These are phyloP conservation scores for Saccharomyces pastorianus DNA, from an alignment of 1,139 yeast genomes.

Conservation along the genomic window DNA sequence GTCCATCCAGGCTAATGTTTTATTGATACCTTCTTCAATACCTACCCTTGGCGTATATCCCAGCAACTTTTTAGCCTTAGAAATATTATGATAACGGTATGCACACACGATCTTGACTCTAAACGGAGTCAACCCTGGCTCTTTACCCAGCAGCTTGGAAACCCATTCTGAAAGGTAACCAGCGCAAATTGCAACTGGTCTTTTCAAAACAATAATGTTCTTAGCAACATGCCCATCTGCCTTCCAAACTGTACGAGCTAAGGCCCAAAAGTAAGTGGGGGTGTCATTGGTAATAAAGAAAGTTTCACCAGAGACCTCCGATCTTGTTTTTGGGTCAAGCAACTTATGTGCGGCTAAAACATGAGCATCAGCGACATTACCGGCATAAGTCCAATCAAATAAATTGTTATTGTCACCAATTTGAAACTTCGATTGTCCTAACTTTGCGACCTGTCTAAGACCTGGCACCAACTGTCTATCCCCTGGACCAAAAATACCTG, in stretches of 20 bases:
- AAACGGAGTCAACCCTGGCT: constrained; percentile 90
- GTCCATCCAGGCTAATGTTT: constrained; percentile 84
- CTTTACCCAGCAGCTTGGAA: constrained; percentile 64
- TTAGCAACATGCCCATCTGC: constrained; percentile 82
- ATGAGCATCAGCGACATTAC: constrained; percentile 97
- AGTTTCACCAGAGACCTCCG: constrained; percentile 67
- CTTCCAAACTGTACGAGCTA: constrained; percentile 95
- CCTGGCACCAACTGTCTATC: constrained; percentile 96
- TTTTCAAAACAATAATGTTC: constrained; percentile 58
- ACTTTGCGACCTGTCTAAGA: constrained; percentile 67
- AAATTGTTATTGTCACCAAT: constrained; percentile 88
- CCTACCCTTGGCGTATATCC: constrained; percentile 78
- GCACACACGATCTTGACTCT: constrained; percentile 92
- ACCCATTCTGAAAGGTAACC: constrained; percentile 75
- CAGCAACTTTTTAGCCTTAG: constrained; percentile 70
- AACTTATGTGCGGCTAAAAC: constrained; percentile 81
- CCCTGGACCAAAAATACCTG: constrained; percentile 98
- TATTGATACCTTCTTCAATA: constrained; percentile 72
- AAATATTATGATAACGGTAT: constrained; percentile 84
- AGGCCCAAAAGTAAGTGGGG: constrained; percentile 94
- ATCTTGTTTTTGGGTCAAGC: constrained; percentile 37
- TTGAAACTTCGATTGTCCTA: constrained; percentile 90
- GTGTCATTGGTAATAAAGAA: constrained; percentile 90
- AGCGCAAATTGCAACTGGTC: constrained; percentile 65
- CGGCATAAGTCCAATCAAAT: constrained; percentile 95